Evolutionary conservation across 768 basidiomycete genomes (phyloP), one percentile per base, ranked within the genome.

Genomic region (Boletus barrowsii): DNA sequence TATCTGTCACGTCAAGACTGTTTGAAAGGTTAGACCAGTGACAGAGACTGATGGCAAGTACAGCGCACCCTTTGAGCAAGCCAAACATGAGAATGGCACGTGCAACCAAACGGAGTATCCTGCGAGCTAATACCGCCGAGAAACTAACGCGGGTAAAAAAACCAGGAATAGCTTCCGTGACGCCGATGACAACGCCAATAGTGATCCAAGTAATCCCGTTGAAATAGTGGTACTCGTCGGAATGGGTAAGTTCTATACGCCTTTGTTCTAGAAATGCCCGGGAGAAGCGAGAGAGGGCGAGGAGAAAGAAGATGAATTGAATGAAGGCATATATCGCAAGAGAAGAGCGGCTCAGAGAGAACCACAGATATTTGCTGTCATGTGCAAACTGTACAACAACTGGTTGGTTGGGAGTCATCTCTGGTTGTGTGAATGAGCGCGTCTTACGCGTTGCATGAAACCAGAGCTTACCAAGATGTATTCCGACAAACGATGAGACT

Each of bases 191-290:
- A 51, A 87, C 64, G 4, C 81, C 87, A 0, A 63, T 72, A n/a
- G 78, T 72, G 42, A 90, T 75, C 88, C 87, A 91, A 17, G 75
- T 81, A 10, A 81, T 78, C 10, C 89, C 90, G 53, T 76, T 79
- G 59, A 84, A 72, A 18, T 81, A 67, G 22, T 74, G 67, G n/a
- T 56, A 58, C 64, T 83, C 79, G 53, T 80, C 77, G 42, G 72
- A 71, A 11, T 70, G 69, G 8, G 73, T 63, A 2, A 68, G 66
- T 54, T 86, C 82, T 47, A 85, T 80, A 8, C 71, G 70, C 17
- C 79, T 79, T 62, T 82, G 80, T 49, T 79, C 72, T 10, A 81
- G 36, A 45, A 84, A 62, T 24, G 78, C 80, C 26, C 67, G 76
- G 32, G 76, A 62, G 26, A 90, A 73, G 22, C 85, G 83, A 60